Conservation (phyloP, 1,284 basidiomycete species). For the Ustilago sp. region DNA sequence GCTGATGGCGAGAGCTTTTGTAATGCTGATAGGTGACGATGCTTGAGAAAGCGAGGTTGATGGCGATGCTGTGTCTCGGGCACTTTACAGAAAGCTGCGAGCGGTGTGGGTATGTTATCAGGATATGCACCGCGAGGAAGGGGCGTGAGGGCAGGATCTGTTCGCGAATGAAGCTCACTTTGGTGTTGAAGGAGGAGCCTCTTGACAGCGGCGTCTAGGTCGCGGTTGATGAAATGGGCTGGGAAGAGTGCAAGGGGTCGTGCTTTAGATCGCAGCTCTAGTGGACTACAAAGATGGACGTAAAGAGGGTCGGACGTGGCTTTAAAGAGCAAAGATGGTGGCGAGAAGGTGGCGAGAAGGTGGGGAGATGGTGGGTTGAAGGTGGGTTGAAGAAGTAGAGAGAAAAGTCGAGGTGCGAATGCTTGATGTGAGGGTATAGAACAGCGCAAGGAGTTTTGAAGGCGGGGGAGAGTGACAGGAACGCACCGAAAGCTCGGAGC, state of each 20-base stretch:
- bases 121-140: not conserved
- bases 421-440: not conserved
- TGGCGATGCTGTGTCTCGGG: not conserved
- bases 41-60: not conserved
- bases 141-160: not conserved
- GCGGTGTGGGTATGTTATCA: not conserved
- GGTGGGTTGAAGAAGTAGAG: not conserved
- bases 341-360: not conserved
- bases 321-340: not conserved
- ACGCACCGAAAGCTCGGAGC: conserved; percentile 16
- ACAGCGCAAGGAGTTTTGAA: not conserved
- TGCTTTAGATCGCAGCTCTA: not conserved
- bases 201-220: not conserved
- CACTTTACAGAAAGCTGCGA: not conserved
- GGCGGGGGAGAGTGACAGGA: not conserved
- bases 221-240: not conserved
- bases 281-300: not conserved
- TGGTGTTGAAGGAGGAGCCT: not conserved
- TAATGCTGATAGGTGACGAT: not conserved
- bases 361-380: not conserved
- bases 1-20: not conserved
- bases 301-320: not conserved
- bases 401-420: not conserved
- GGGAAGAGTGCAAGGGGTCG: not conserved
- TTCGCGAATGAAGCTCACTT: not conserved